phyloP scores from a whole-genome alignment of 1,139 yeast species.

The Debaryomyces nepalensis region DNA sequence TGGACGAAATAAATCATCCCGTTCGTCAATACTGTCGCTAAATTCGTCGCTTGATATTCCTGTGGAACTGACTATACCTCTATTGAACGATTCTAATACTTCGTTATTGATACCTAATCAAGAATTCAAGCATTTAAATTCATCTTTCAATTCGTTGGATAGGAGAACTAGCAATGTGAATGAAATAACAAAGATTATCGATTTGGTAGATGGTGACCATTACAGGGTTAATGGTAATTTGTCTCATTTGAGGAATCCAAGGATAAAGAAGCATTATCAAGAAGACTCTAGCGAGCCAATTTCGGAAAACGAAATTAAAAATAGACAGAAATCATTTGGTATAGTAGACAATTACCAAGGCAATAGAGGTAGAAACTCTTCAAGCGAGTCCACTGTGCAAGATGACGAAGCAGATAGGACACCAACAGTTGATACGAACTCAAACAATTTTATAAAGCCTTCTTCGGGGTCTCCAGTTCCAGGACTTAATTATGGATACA shows the following conservation, averaged over 20 bases:
- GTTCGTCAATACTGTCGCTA: slow-evolving; percentile 27
- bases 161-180: slow-evolving; percentile 26
- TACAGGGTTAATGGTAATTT: slow-evolving; percentile 29
- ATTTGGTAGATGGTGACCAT: slow-evolving; percentile 34
- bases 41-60: slow-evolving; percentile 28
- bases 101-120: slow-evolving; percentile 23
- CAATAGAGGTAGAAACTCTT: slow-evolving; percentile 13
- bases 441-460: slow-evolving; percentile 8
- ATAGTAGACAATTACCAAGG: slow-evolving; percentile 21
- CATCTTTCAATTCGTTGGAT: slow-evolving; percentile 37
- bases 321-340: slow-evolving; percentile 34
- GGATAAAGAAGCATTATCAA: slow-evolving; percentile 42
- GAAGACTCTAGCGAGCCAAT: slow-evolving; percentile 13
- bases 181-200: slow-evolving; percentile 26
- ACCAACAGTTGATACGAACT: slow-evolving; percentile 11
- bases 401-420: slow-evolving; percentile 10
- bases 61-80: slow-evolving; percentile 45
- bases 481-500: slow-evolving; percentile 27
- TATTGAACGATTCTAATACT: slow-evolving; percentile 37
- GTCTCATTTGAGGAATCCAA: slow-evolving; percentile 38
- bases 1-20: slow-evolving; percentile 15
- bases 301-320: slow-evolving; percentile 13
- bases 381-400: slow-evolving; percentile 7
- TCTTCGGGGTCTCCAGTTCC: slow-evolving; percentile 17
- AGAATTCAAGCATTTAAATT: slow-evolving; percentile 19